These are phyloP conservation scores for Mycena kentingensis DNA, from an alignment of 768 basidiomycete genomes.

Conservation along the genomic window DNA sequence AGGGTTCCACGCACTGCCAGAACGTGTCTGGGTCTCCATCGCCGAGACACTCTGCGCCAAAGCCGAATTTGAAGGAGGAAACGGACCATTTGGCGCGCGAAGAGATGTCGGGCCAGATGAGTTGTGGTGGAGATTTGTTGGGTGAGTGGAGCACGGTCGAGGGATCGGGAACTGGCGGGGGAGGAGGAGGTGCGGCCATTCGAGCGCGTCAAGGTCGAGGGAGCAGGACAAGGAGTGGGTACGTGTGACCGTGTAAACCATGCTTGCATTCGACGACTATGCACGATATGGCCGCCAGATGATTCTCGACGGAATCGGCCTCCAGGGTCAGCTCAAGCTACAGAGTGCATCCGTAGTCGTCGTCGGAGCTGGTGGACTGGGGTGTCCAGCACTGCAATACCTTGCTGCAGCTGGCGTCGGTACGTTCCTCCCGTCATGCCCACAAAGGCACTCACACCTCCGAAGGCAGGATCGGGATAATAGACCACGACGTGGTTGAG, in stretches of 20 bases:
- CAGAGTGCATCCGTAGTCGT: conserved; percentile 77
- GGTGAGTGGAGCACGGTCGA: conserved; percentile 41
- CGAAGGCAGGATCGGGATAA: conserved; percentile 78
- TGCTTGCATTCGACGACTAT: conserved; percentile 66
- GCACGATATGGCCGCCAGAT: conserved; percentile 94
- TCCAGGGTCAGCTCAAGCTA: conserved; percentile 86
- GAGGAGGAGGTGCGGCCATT: conserved; percentile 10
- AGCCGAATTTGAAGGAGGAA: conserved; percentile 95
- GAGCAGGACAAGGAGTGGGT: conserved; percentile 8
- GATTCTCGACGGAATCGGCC: conserved; percentile 87
- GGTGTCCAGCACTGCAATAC: conserved; percentile 94
- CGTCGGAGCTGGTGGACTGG: conserved; percentile 93
- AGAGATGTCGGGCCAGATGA: conserved; percentile 85
- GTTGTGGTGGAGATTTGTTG: conserved; percentile 48
- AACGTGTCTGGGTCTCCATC: conserved; percentile 91
- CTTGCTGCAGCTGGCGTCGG: conserved; percentile 92
- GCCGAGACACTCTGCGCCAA: conserved; percentile 88
- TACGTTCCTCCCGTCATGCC: conserved; percentile 35
- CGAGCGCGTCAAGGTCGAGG: too few relatives aligned
- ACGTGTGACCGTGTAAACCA: conserved; percentile 19
- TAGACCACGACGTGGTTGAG: conserved; percentile 89
- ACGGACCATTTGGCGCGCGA: conserved; percentile 93
- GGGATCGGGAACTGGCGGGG: conserved; percentile 25
- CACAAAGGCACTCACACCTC: conserved; percentile 8
- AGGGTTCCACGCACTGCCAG: conserved; percentile 80